These are phyloP conservation scores for Ogataea degrootiae DNA, from an alignment of 805 yeast genomes.

Conservation along the genomic window DNA sequence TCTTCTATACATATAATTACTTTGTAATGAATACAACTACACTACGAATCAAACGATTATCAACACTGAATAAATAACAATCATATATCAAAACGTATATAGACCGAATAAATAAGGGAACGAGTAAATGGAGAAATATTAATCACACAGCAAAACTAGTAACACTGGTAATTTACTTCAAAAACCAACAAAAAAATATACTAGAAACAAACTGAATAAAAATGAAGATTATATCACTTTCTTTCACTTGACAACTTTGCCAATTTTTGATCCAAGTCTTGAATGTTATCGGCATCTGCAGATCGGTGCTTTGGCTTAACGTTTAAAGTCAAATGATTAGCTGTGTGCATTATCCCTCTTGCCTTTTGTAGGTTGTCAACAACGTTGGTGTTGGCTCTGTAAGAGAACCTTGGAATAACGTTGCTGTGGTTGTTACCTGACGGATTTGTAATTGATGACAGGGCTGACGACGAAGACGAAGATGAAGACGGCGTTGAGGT, in stretches of 20 bases:
- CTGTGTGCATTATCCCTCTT: constrained; percentile 13
- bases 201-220: not conserved
- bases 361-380: constrained; percentile 17
- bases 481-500: not conserved
- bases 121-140: too few relatives aligned
- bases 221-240: not conserved
- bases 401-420: constrained; percentile 4
- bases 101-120: too few relatives aligned
- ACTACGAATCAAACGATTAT: too few relatives aligned
- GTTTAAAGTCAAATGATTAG: not conserved
- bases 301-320: not conserved
- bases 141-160: too few relatives aligned
- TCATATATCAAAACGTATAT: too few relatives aligned
- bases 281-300: constrained; percentile 1
- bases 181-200: not conserved
- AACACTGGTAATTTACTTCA: not conserved
- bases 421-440: not conserved
- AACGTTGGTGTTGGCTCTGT: constrained; percentile 13
- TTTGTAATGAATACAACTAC: too few relatives aligned
- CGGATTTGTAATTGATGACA: not conserved
- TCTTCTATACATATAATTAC: too few relatives aligned
- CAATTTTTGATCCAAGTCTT: constrained; percentile 11
- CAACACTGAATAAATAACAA: too few relatives aligned
- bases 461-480: too few relatives aligned
- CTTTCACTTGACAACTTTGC: constrained; percentile 6